Evolutionary conservation across 1,139 yeast species (phyloP), one percentile per base, ranked within the genome.

Genomic region (Nakaseomyces bracarensis): DNA sequence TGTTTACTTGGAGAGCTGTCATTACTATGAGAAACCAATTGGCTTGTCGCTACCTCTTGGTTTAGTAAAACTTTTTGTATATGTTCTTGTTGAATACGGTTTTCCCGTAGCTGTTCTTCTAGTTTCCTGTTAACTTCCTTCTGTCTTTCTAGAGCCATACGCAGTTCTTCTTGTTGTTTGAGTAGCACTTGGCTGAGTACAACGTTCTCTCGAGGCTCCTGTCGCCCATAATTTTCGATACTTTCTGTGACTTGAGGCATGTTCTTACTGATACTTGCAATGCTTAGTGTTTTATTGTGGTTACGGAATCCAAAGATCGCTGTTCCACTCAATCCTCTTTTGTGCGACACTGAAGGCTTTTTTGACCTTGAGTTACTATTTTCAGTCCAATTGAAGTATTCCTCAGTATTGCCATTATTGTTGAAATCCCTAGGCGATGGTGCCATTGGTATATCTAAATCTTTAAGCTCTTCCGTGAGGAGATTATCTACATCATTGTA

Each of bases 251-350:
- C 21, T 29, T 34, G 40, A 30, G 13, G 40, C 37, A 20, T 40
- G 39, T 38, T 44, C 44, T 29, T 49, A 49, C 20, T 33, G n/a
- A 47, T 36, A 44, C 54, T 58, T 3, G 60, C 46, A 29, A 58
- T 54, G 44, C 61, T 59, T 38, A 76, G 56, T 23, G 71, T 77
- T 42, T 74, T 67, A 48, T 69, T 73, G 55, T 77, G 82, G 41
- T 71, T 74, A 2, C 68, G 61, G 49, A 72, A 77, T 0, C 83
- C 83, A 56, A 77, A 77, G 29, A 77, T 77, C 6, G 82, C 82
- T 1, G 83, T 77, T 7, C 82, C 83, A 60, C 80, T 74, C 20
- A 61, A 58, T 9, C 61, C 61, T 40, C 66, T 60, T 45, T 58
- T 57, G 48, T 65, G 69, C 4, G 42, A 35, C 11, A 14, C 40